Conservation (phyloP, 305 asterid genomes). For the Fraxinus platypoda region DNA sequence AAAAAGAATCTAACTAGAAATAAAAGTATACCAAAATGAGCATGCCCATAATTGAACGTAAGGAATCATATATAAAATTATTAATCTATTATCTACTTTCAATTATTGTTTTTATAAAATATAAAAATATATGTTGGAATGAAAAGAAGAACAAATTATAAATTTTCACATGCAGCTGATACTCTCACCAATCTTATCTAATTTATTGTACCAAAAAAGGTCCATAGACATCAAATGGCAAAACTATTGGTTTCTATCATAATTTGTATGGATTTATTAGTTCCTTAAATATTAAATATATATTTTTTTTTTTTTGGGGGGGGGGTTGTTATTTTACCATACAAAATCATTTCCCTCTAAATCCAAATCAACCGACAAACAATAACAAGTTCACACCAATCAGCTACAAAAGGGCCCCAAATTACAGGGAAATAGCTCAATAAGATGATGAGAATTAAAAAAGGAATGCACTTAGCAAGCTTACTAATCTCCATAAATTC, state of each 20-base stretch:
- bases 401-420: not conserved
- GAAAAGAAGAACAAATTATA: too few species aligned
- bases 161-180: too few species aligned
- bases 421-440: not conserved
- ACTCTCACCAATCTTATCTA: not conserved
- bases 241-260: not conserved
- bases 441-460: not conserved
- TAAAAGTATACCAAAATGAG: not conserved
- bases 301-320: too few species aligned
- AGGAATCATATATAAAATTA: too few species aligned
- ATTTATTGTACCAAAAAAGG: not conserved
- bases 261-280: not conserved
- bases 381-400: not conserved
- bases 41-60: not conserved
- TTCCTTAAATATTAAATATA: not conserved
- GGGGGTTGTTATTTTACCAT: not conserved
- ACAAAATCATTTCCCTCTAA: not conserved
- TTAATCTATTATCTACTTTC: not conserved
- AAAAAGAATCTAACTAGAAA: not conserved
- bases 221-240: not conserved
- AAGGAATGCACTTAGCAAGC: not conserved
- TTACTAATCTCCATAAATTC: constrained; percentile 14
- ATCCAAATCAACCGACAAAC: not conserved
- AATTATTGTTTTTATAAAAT: not conserved
- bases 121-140: too few species aligned